phyloP scores from a whole-genome alignment of 768 basidiomycete genomes.

The Serendipita sp. region DNA sequence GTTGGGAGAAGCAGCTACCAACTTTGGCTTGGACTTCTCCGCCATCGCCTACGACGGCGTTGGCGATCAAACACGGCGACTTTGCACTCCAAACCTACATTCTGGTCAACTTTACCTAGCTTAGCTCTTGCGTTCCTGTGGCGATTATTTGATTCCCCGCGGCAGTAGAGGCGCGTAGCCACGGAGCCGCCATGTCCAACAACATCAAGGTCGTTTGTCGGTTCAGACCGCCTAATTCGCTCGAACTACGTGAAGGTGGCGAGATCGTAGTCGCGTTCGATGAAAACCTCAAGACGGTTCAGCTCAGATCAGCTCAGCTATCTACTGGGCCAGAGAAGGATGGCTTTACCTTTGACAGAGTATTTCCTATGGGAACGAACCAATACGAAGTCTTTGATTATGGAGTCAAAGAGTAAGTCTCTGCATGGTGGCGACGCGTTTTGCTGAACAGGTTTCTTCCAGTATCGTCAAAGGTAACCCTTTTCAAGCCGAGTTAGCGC shows the following conservation, averaged over 20 bases:
- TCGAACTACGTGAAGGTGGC: slow-evolving; percentile 76
- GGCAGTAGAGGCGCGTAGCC: too few relatives aligned
- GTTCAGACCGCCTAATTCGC: slow-evolving; percentile 92
- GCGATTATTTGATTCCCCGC: too few relatives aligned
- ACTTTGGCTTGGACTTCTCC: background rate
- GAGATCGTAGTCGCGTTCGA: slow-evolving; percentile 82
- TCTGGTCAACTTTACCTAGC: too few relatives aligned
- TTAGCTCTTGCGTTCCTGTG: too few relatives aligned
- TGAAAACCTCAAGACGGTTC: slow-evolving; percentile 70
- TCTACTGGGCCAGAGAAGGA: slow-evolving; percentile 82
- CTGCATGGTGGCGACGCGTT: slow-evolving; percentile 23
- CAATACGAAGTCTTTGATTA: slow-evolving; percentile 97
- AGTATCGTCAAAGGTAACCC: background rate
- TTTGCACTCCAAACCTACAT: background rate
- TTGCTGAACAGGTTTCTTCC: slow-evolving; percentile 52
- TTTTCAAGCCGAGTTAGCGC: background rate
- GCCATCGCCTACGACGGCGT: background rate
- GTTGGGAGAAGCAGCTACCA: background rate
- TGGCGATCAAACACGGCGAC: background rate
- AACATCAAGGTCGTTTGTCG: slow-evolving; percentile 99
- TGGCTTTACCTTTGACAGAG: slow-evolving; percentile 95
- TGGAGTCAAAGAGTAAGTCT: slow-evolving; percentile 84
- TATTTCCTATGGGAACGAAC: slow-evolving; percentile 81
- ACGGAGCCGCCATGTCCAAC: slow-evolving; percentile 24
- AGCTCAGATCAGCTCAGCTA: slow-evolving; percentile 52